A percentile compares a stretch with the other conserved stretches of the same genome.
Conservation (phyloP, 129 eudicot species). For the Scalesia atractyloides region DNA sequence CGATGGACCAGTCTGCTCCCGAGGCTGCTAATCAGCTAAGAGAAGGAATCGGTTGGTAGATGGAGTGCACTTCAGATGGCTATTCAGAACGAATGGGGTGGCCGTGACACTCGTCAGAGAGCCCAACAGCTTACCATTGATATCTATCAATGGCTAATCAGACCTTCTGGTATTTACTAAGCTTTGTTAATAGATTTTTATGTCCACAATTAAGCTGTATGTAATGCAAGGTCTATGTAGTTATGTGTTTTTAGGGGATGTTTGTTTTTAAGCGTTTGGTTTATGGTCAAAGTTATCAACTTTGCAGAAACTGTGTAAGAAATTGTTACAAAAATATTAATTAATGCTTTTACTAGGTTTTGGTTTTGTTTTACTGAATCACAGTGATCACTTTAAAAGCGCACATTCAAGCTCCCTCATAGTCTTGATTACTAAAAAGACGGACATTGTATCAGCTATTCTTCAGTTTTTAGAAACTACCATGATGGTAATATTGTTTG, state of each 20-base stretch:
- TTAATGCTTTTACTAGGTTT: background rate
- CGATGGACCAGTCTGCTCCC: slow-evolving; percentile 34
- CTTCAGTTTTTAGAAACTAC: background rate
- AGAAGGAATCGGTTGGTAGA: slow-evolving; percentile 58
- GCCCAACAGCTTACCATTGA: slow-evolving; percentile 49
- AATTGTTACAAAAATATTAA: background rate
- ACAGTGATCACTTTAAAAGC: background rate
- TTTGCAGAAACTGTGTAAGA: background rate
- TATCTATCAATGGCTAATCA: slow-evolving; percentile 39
- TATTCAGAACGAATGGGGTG: slow-evolving; percentile 79
- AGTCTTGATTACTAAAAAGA: slow-evolving; percentile 13
- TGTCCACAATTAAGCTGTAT: background rate
- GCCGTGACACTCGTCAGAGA: slow-evolving; percentile 53
- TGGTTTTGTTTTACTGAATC: background rate
- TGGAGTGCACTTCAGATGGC: slow-evolving; percentile 90
- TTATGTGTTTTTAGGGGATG: background rate
- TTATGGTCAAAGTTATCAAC: background rate
- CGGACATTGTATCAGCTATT: background rate
- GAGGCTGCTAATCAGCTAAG: slow-evolving; percentile 58
- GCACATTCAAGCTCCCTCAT: background rate
- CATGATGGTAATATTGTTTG: background rate
- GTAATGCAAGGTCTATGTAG: background rate
- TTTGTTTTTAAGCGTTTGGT: background rate
- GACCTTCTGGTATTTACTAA: slow-evolving; percentile 26
- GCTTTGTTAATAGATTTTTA: background rate